These are phyloP conservation scores for Lasiodiplodia sp. DNA, from an alignment of 2,329 filamentous ascomycete species.

Conservation along the genomic window DNA sequence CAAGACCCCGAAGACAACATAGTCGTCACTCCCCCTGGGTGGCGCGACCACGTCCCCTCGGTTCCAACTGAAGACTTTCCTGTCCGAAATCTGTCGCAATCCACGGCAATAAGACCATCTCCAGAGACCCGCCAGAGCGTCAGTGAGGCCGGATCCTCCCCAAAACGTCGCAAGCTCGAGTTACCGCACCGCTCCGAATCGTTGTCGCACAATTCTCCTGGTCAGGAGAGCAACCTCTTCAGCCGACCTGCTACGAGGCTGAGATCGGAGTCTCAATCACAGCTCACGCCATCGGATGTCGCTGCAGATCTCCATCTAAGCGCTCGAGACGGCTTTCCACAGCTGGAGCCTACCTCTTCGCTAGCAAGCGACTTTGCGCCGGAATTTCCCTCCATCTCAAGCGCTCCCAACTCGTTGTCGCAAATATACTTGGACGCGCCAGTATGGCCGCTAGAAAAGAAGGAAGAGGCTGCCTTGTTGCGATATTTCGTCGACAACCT, in stretches of 20 bases:
- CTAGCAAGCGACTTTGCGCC: slow-evolving; percentile 29
- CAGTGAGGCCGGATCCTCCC: slow-evolving; percentile 6
- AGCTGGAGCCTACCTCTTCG: slow-evolving; percentile 34
- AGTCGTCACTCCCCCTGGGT: slow-evolving; percentile 28
- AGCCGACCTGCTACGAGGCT: background rate
- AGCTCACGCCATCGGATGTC: background rate
- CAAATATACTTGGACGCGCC: slow-evolving; percentile 39
- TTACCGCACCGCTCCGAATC: background rate
- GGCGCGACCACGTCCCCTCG: slow-evolving; percentile 24
- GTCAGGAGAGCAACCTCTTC: background rate
- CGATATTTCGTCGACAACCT: slow-evolving; percentile 43
- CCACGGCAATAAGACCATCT: background rate
- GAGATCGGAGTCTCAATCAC: background rate
- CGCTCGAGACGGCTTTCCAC: slow-evolving; percentile 20
- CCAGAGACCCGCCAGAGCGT: slow-evolving; percentile 14
- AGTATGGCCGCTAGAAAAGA: slow-evolving; percentile 40
- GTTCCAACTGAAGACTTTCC: background rate
- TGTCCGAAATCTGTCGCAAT: background rate
- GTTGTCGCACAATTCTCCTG: background rate
- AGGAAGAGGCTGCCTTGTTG: slow-evolving; percentile 41
- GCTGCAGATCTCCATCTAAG: background rate
- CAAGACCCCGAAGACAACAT: slow-evolving; percentile 31
- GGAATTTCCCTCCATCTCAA: slow-evolving; percentile 27
- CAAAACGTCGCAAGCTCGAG: slow-evolving; percentile 28
- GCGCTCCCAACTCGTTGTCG: slow-evolving; percentile 33